A percentile compares a stretch with the other conserved stretches of the same genome.
phyloP scores from a whole-genome alignment of 257 asterid genomes.

The Solanum appendiculatum region DNA sequence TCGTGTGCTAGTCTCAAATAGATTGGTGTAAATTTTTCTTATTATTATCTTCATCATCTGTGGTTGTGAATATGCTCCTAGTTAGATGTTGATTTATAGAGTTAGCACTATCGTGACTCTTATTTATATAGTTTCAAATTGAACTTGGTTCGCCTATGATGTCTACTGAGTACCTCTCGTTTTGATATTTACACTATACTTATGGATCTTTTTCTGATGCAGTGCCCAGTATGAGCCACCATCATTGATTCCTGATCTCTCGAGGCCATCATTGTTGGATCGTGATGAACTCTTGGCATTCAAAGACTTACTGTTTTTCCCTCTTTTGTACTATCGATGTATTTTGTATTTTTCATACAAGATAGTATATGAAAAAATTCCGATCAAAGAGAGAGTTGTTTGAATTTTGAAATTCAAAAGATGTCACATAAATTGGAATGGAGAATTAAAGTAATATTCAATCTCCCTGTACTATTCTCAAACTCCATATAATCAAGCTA shows the following conservation, averaged over 20 bases:
- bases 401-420: no score
- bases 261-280: neutral
- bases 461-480: neutral
- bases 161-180: no score
- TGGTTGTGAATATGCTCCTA: no score
- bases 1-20: no score
- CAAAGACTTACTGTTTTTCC: neutral
- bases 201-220: neutral
- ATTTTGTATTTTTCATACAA: no score
- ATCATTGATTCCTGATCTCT: neutral
- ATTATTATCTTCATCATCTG: no score
- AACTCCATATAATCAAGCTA: neutral
- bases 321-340: neutral
- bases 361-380: neutral
- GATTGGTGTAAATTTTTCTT: no score
- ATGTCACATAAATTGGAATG: neutral
- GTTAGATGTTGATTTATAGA: no score
- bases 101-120: no score
- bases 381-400: neutral
- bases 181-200: no score
- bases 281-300: neutral
- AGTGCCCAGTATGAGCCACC: neutral
- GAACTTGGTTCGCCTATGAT: no score
- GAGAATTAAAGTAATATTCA: neutral
- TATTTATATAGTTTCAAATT: no score